phyloP scores from a whole-genome alignment of 2,329 filamentous ascomycete species.

The Botrytis elliptica region DNA sequence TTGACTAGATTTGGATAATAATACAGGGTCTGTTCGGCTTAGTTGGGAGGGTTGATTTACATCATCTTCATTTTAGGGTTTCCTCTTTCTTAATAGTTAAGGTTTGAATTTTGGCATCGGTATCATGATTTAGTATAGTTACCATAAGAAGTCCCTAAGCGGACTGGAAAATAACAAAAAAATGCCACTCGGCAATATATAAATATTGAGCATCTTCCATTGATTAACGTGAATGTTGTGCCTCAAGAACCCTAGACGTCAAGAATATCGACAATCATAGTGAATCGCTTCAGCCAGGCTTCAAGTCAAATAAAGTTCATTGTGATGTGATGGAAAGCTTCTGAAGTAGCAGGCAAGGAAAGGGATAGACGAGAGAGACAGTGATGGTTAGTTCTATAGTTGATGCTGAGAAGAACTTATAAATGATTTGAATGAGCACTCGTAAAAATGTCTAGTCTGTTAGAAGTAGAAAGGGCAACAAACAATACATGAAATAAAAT shows the following conservation, averaged over 20 bases:
- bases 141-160: conserved; percentile 18
- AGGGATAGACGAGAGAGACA: background rate
- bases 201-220: background rate
- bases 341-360: background rate
- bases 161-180: conserved; percentile 29
- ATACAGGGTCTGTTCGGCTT: conserved; percentile 9
- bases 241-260: background rate
- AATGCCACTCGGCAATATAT: conserved; percentile 28
- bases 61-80: background rate
- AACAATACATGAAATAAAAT: too few relatives aligned
- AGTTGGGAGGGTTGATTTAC: conserved; percentile 21
- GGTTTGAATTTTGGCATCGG: conserved; percentile 17
- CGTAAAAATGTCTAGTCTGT: too few relatives aligned
- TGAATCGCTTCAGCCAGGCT: background rate
- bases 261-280: background rate
- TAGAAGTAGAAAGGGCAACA: background rate
- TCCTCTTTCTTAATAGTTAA: background rate
- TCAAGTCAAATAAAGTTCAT: background rate
- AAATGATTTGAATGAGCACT: background rate
- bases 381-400: background rate
- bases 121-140: conserved; percentile 24
- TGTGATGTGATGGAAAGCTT: background rate
- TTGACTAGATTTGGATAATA: conserved; percentile 17
- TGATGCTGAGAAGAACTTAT: background rate
- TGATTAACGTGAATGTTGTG: background rate